phyloP scores from a whole-genome alignment of 2,329 filamentous ascomycete species.

The Talaromyces sp. region DNA sequence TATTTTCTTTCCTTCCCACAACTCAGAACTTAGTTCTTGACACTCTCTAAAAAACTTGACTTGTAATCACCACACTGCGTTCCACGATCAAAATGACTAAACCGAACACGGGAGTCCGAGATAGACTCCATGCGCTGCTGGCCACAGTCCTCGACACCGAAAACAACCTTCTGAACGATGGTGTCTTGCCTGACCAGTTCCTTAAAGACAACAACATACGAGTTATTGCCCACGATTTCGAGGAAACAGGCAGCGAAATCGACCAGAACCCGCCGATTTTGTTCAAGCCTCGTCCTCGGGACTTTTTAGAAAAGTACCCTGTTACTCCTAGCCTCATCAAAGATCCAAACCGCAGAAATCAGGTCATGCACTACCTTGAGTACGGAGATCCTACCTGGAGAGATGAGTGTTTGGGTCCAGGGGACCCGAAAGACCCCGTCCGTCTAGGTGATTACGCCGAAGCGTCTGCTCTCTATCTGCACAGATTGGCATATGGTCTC shows the following conservation, averaged over 20 bases:
- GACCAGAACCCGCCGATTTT: not conserved
- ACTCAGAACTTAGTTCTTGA: too few relatives aligned
- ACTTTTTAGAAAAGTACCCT: not conserved
- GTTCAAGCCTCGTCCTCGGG: not conserved
- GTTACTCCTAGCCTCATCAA: not conserved
- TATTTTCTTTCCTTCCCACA: too few relatives aligned
- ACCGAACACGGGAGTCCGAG: not conserved
- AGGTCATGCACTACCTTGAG: not conserved
- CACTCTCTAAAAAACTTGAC: too few relatives aligned
- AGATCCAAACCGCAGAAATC: not conserved
- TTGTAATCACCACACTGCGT: too few relatives aligned
- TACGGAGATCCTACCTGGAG: not conserved
- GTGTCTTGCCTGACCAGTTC: not conserved
- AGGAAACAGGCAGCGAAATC: not conserved
- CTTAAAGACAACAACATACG: not conserved
- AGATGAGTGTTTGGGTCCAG: too few relatives aligned
- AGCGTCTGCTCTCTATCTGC: too few relatives aligned
- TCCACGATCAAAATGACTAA: not conserved
- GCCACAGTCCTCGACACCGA: not conserved
- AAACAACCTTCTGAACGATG: not conserved
- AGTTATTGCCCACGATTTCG: not conserved
- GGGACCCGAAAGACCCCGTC: too few relatives aligned
- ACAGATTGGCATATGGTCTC: too few relatives aligned
- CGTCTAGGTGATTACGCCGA: too few relatives aligned
- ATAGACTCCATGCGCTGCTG: slow-evolving; percentile 1